Evolutionary conservation across 2,329 filamentous ascomycete genomes (phyloP).

Genomic region (Xylaria sp.): DNA sequence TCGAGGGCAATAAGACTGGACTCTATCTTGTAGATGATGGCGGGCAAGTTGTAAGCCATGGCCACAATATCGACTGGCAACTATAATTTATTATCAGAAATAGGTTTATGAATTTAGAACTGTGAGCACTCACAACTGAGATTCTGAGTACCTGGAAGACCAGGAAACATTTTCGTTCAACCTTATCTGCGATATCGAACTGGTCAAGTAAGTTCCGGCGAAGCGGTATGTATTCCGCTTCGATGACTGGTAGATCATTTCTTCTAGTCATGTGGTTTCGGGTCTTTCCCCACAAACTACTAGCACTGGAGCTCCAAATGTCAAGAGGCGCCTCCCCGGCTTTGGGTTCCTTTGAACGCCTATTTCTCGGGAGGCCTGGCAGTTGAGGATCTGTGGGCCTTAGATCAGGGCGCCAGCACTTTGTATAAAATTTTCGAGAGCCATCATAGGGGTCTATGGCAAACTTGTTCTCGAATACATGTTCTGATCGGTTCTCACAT

Average conservation of each 20-base stretch:
- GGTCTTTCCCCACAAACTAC: constrained; percentile 76
- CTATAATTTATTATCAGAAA: constrained; percentile 54
- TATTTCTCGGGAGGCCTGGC: constrained; percentile 59
- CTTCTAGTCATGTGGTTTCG: constrained; percentile 64
- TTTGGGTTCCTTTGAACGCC: constrained; percentile 51
- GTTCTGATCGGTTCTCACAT: constrained; percentile 57
- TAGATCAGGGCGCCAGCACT: constrained; percentile 64
- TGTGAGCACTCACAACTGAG: constrained; percentile 70
- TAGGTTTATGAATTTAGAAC: not conserved
- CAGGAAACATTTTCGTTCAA: constrained; percentile 67
- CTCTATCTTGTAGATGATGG: constrained; percentile 86
- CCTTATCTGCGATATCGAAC: constrained; percentile 62
- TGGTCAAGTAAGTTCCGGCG: constrained; percentile 87
- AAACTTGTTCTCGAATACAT: constrained; percentile 64
- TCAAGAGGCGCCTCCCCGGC: constrained; percentile 54
- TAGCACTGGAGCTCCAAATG: constrained; percentile 87
- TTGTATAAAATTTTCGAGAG: constrained; percentile 68
- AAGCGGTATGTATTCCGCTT: constrained; percentile 76
- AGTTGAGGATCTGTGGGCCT: constrained; percentile 74
- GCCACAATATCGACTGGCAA: constrained; percentile 75
- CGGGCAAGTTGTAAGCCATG: constrained; percentile 80
- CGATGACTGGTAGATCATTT: constrained; percentile 81
- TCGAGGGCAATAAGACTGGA: constrained; percentile 83
- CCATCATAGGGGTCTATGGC: constrained; percentile 69
- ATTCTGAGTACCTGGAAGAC: constrained; percentile 81